phyloP scores from a whole-genome alignment of 148 eudicot genomes.

The Drosera capensis region DNA sequence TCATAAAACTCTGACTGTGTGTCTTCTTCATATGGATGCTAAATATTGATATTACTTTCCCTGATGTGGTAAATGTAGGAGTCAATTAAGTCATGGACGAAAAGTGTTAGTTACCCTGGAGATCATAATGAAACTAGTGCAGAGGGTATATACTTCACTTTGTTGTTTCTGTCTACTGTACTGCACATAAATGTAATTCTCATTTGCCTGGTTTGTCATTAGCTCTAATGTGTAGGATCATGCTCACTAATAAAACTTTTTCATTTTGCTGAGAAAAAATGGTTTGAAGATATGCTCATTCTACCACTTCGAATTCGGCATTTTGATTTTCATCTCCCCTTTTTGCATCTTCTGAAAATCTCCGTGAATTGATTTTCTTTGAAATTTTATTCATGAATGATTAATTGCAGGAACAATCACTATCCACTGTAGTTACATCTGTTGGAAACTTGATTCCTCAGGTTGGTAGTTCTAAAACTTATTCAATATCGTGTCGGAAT shows the following conservation, averaged over 20 bases:
- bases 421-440: constrained; percentile 71
- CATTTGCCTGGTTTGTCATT: neutral
- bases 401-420: constrained; percentile 66
- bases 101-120: constrained; percentile 66
- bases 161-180: neutral
- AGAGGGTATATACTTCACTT: constrained; percentile 30
- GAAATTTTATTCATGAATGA: neutral
- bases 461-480: constrained; percentile 48
- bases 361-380: neutral
- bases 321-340: neutral
- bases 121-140: constrained; percentile 78
- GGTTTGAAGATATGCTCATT: too few relatives aligned
- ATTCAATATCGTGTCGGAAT: neutral
- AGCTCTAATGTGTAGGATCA: too few relatives aligned
- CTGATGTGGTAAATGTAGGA: constrained; percentile 43
- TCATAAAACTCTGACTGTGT: constrained; percentile 5
- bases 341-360: neutral
- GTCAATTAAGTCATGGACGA: constrained; percentile 86
- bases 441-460: constrained; percentile 83
- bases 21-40: neutral
- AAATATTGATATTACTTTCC: neutral
- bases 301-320: too few relatives aligned
- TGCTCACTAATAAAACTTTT: too few relatives aligned
- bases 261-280: too few relatives aligned
- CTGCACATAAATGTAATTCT: neutral